Conservation (phyloP, 2,329 filamentous ascomycete species). For the Aspergillus udagawae region DNA sequence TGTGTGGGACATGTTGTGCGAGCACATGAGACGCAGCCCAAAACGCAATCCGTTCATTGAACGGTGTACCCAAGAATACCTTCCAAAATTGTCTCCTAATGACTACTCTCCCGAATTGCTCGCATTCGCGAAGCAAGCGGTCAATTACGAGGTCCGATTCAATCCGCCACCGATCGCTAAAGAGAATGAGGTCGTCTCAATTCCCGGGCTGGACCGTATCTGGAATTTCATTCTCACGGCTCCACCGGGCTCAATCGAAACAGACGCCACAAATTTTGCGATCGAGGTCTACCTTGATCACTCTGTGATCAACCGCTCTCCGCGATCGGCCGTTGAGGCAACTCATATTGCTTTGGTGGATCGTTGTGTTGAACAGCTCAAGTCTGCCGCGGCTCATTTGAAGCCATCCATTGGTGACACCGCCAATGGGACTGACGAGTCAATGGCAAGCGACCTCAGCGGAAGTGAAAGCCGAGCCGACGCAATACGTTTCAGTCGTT, state of each 20-base stretch:
- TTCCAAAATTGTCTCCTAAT: conserved; percentile 36
- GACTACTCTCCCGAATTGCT: conserved; percentile 39
- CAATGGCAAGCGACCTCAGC: conserved; percentile 50
- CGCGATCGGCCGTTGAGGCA: conserved; percentile 47
- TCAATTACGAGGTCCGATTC: conserved; percentile 53
- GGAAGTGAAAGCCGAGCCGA: conserved; percentile 51
- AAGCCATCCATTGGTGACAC: conserved; percentile 45
- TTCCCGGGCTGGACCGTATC: conserved; percentile 62
- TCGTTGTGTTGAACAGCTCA: conserved; percentile 68
- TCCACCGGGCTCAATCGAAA: conserved; percentile 61
- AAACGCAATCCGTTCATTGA: conserved; percentile 40
- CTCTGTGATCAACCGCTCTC: conserved; percentile 37
- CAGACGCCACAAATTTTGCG: conserved; percentile 64
- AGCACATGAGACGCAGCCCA: conserved; percentile 23
- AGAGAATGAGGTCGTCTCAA: conserved; percentile 39
- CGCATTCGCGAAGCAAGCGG: conserved; percentile 40
- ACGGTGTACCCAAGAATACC: conserved; percentile 40
- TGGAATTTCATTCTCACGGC: conserved; percentile 77
- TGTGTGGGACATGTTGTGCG: conserved; percentile 66
- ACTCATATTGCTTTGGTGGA: conserved; percentile 68
- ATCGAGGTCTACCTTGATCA: conserved; percentile 69
- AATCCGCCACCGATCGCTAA: conserved; percentile 46
- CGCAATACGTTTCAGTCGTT: conserved; percentile 63
- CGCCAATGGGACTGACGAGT: conserved; percentile 47
- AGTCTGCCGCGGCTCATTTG: conserved; percentile 57